These are phyloP conservation scores for Rhododendron molle DNA, from an alignment of 148 eudicot genomes.

Conservation along the genomic window DNA sequence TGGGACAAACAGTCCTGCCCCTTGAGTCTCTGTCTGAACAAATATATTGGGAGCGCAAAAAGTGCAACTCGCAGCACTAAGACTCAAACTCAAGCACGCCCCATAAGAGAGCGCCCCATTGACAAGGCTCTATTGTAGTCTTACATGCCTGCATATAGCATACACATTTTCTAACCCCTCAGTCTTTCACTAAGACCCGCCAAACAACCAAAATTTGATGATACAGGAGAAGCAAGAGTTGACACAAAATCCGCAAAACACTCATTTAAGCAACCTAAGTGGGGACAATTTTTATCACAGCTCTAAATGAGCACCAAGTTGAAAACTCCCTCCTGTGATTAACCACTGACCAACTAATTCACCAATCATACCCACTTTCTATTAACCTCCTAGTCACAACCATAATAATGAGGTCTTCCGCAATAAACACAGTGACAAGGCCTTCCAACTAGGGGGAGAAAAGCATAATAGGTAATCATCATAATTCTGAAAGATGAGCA, in stretches of 20 bases:
- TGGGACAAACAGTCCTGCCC: neutral
- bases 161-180: neutral
- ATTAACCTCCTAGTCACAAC: neutral
- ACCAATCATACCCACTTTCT: neutral
- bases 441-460: neutral
- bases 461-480: neutral
- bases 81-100: neutral
- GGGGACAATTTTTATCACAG: neutral
- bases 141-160: neutral
- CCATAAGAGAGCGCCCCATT: neutral
- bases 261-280: slow-evolving; percentile 3
- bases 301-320: neutral
- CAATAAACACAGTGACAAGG: neutral
- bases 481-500: neutral
- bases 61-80: neutral
- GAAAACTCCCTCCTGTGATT: neutral
- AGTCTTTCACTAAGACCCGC: neutral
- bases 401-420: slow-evolving; percentile 1
- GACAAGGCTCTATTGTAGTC: neutral
- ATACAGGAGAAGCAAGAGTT: neutral
- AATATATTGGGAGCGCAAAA: neutral
- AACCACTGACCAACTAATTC: neutral
- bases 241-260: neutral
- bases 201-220: neutral
- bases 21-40: too few relatives aligned